Conservation (phyloP, 2,329 filamentous ascomycete species). For the Trichophyton equinum region DNA sequence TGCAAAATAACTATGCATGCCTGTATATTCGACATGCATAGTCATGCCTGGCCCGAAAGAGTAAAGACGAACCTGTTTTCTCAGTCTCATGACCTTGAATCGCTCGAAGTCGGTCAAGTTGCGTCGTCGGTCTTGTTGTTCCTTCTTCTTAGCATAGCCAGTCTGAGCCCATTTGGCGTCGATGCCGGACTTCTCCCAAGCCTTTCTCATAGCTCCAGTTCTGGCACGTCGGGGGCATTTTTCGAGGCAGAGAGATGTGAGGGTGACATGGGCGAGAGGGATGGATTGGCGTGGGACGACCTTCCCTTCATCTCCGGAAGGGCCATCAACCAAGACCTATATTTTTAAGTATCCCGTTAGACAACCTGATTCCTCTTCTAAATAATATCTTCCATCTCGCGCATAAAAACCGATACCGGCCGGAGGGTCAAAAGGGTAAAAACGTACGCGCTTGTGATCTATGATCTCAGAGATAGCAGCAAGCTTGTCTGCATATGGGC, state of each 20-base stretch:
- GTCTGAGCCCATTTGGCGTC: slow-evolving; percentile 86
- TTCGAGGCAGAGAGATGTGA: slow-evolving; percentile 79
- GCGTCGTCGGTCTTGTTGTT: slow-evolving; percentile 73
- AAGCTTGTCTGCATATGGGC: slow-evolving; percentile 71
- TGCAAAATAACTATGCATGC: neutral
- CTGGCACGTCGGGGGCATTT: slow-evolving; percentile 77
- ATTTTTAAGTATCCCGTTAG: slow-evolving; percentile 6
- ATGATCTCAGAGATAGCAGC: slow-evolving; percentile 98
- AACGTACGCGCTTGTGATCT: slow-evolving; percentile 99
- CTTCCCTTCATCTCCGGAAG: slow-evolving; percentile 65
- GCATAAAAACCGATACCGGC: neutral
- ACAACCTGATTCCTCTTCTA: neutral
- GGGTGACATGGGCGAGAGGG: slow-evolving; percentile 67
- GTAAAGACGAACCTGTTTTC: slow-evolving; percentile 71
- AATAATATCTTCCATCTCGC: neutral
- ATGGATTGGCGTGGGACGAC: slow-evolving; percentile 78
- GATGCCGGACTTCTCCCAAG: slow-evolving; percentile 84
- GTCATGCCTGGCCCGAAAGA: neutral
- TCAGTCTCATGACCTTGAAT: slow-evolving; percentile 99
- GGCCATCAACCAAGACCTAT: slow-evolving; percentile 92
- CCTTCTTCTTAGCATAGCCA: slow-evolving; percentile 89
- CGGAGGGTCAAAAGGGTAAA: neutral
- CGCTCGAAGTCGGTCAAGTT: slow-evolving; percentile 95
- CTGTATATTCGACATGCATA: neutral
- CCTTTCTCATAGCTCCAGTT: slow-evolving; percentile 67